These are phyloP conservation scores for Alternaria longipes DNA, from an alignment of 2,329 filamentous ascomycete species.

Conservation along the genomic window DNA sequence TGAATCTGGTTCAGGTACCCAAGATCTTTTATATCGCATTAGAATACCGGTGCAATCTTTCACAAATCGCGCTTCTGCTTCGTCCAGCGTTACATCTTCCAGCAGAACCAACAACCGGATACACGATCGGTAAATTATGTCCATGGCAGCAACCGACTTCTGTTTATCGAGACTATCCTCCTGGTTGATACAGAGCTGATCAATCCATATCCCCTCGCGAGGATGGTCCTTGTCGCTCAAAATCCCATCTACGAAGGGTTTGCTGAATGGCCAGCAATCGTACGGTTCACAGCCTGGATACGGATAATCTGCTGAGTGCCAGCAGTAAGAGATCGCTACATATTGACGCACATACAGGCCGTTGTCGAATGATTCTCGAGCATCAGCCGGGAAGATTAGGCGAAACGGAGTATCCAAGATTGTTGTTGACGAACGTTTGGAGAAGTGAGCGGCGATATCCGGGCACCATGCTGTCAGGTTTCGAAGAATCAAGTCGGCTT, in stretches of 20 bases:
- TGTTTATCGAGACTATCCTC: constrained; percentile 15
- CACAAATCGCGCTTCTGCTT: constrained; percentile 10
- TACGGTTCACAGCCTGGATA: constrained; percentile 13
- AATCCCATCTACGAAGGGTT: constrained; percentile 25
- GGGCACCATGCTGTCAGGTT: constrained; percentile 21
- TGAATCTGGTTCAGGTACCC: background rate
- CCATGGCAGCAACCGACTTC: constrained; percentile 28
- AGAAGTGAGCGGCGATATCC: constrained; percentile 8
- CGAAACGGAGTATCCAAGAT: constrained; percentile 26
- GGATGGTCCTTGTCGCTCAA: constrained; percentile 23
- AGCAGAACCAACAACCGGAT: constrained; percentile 22
- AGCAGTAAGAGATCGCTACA: constrained; percentile 30
- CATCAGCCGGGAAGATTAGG: constrained; percentile 20
- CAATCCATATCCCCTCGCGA: constrained; percentile 30
- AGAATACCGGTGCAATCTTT: constrained; percentile 3
- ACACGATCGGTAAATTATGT: constrained; percentile 28
- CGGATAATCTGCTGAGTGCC: constrained; percentile 21
- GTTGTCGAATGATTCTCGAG: constrained; percentile 15
- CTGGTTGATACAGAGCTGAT: constrained; percentile 31
- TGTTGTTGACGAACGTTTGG: constrained; percentile 14
- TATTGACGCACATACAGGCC: constrained; percentile 26
- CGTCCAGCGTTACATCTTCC: constrained; percentile 23
- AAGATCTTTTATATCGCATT: background rate
- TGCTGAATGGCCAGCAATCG: constrained; percentile 28
- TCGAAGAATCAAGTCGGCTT: constrained; percentile 13